Evolutionary conservation across 2,329 filamentous ascomycete genomes (phyloP).

Genomic region (Talaromyces pinophilus): DNA sequence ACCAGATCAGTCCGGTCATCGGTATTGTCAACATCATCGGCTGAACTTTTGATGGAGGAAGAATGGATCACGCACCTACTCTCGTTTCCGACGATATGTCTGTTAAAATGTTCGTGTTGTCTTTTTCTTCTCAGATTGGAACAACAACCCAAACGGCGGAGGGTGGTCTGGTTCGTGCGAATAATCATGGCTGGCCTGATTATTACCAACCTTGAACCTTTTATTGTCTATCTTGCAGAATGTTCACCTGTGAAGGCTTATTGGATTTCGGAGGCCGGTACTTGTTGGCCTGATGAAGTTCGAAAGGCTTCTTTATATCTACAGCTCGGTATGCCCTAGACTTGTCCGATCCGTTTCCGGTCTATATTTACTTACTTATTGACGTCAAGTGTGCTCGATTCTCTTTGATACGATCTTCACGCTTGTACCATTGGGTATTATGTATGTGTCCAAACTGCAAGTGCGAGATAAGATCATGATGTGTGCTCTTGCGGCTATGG

Average conservation of each 20-base stretch:
- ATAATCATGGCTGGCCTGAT: constrained; percentile 9
- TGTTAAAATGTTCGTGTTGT: background rate
- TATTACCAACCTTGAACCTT: constrained; percentile 10
- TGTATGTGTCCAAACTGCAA: background rate
- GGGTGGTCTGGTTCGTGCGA: background rate
- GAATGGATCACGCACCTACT: background rate
- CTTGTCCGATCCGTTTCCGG: background rate
- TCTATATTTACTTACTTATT: background rate
- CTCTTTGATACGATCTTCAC: background rate
- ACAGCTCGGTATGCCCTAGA: background rate
- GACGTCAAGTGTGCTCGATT: background rate
- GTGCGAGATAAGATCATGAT: background rate
- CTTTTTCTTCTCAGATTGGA: background rate
- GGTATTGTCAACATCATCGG: background rate
- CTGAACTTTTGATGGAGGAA: background rate
- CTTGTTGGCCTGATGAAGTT: background rate
- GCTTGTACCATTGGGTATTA: background rate
- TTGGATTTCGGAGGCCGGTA: background rate
- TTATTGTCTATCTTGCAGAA: background rate
- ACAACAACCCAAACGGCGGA: background rate
- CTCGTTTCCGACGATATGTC: background rate
- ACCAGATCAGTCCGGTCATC: background rate
- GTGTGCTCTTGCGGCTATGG: background rate
- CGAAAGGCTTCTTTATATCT: background rate
- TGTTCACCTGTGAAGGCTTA: constrained; percentile 12